Evolutionary conservation across 2,329 filamentous ascomycete genomes (phyloP).

Genomic region (Neonectria ditissima): DNA sequence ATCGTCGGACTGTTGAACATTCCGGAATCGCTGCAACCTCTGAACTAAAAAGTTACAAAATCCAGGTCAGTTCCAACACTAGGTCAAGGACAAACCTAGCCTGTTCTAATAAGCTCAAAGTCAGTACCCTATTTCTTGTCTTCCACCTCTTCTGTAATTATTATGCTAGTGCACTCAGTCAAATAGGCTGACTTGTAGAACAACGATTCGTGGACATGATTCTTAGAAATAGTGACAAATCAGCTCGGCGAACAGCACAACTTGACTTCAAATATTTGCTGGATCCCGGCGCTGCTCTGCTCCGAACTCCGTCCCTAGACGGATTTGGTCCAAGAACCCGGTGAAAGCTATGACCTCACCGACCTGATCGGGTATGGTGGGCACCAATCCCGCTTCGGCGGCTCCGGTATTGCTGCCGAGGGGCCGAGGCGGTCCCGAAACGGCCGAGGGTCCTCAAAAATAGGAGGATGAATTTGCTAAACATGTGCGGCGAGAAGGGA

Average conservation of each 20-base stretch:
- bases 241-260: no score
- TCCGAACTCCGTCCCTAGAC: neutral
- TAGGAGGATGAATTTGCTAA: neutral
- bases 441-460: no score
- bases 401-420: neutral
- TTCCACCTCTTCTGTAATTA: slow-evolving; percentile 33
- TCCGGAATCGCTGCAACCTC: slow-evolving; percentile 29
- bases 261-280: no score
- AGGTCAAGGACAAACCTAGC: slow-evolving; percentile 21
- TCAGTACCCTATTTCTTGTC: no score
- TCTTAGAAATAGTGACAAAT: no score
- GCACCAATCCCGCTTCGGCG: neutral
- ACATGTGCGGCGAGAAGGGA: neutral
- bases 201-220: no score
- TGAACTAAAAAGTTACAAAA: slow-evolving; percentile 17
- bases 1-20: slow-evolving; percentile 33
- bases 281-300: neutral
- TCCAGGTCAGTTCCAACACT: slow-evolving; percentile 35
- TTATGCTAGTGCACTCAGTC: slow-evolving; percentile 21
- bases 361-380: neutral
- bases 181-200: neutral
- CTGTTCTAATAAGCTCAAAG: no score
- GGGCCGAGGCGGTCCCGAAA: neutral
- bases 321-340: neutral
- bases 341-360: neutral